Percentiles rank a stretch among this genome's conserved stretches.
Evolutionary conservation across 768 basidiomycete genomes (phyloP).

Genomic region (Tremella mesenterica): DNA sequence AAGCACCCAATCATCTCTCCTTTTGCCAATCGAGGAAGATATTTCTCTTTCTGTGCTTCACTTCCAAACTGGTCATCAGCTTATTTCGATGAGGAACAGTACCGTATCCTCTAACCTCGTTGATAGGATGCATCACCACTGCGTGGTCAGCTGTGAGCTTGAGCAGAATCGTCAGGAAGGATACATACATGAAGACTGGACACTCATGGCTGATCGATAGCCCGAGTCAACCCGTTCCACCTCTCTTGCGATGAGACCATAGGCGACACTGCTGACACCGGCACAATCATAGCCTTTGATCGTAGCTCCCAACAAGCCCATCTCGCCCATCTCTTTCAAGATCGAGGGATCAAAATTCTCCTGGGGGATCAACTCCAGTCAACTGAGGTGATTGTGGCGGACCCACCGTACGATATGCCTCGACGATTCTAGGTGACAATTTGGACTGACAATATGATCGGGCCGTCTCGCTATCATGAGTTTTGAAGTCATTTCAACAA

Average conservation of each 20-base stretch:
- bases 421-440: slow-evolving; percentile 74
- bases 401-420: slow-evolving; percentile 81
- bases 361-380: slow-evolving; percentile 4
- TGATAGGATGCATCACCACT: slow-evolving; percentile 80
- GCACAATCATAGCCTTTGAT: slow-evolving; percentile 92
- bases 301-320: slow-evolving; percentile 84
- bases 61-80: slow-evolving; percentile 58
- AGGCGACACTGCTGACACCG: slow-evolving; percentile 80
- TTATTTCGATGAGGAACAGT: neutral
- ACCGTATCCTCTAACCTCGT: slow-evolving; percentile 36
- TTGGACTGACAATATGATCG: slow-evolving; percentile 55
- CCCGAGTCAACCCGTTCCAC: slow-evolving; percentile 94
- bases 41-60: slow-evolving; percentile 82
- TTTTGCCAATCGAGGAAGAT: slow-evolving; percentile 71
- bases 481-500: neutral
- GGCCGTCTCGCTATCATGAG: slow-evolving; percentile 57
- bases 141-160: slow-evolving; percentile 7
- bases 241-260: slow-evolving; percentile 86
- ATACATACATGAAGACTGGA: slow-evolving; percentile 62
- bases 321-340: slow-evolving; percentile 81
- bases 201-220: slow-evolving; percentile 87
- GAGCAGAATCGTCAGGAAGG: neutral
- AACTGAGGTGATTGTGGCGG: neutral
- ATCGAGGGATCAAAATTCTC: slow-evolving; percentile 68
- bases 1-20: slow-evolving; percentile 89